Conservation (phyloP, 2,329 filamentous ascomycete genomes). For the Trichoderma semiorbis region DNA sequence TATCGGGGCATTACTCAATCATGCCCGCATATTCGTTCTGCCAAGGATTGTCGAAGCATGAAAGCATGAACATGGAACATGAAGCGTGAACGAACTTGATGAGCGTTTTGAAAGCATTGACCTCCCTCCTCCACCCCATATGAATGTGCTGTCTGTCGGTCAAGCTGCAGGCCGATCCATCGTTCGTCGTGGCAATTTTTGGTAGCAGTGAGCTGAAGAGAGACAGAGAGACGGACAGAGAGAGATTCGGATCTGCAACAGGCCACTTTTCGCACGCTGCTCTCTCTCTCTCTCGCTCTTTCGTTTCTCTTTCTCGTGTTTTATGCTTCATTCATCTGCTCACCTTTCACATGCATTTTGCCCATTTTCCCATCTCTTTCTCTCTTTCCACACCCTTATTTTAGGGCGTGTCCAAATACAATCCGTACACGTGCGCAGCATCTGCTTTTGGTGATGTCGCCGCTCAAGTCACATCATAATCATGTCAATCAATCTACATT, state of each 20-base stretch:
- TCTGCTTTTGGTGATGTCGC: not conserved
- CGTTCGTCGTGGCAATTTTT: not conserved
- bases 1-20: not conserved
- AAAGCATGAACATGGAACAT: not conserved
- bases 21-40: not conserved
- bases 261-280: not conserved
- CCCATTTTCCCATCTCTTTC: not conserved
- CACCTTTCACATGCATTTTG: constrained; percentile 5
- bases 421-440: not conserved
- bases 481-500: not conserved
- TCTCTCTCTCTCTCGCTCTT: not conserved
- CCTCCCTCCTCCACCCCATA: not conserved
- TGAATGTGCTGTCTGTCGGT: not conserved
- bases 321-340: not conserved
- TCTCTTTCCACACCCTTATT: not conserved
- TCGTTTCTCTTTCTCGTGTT: not conserved
- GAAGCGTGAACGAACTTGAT: not conserved
- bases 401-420: not conserved
- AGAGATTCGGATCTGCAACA: constrained; percentile 15
- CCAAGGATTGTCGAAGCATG: not conserved
- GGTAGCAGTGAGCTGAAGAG: not conserved
- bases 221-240: not conserved
- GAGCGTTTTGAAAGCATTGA: not conserved
- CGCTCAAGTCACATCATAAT: not conserved
- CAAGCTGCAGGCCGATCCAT: not conserved